Evolutionary conservation across 1,284 basidiomycete species (phyloP), one percentile per base, ranked within the genome.

Genomic region (Prillingera fragicola): DNA sequence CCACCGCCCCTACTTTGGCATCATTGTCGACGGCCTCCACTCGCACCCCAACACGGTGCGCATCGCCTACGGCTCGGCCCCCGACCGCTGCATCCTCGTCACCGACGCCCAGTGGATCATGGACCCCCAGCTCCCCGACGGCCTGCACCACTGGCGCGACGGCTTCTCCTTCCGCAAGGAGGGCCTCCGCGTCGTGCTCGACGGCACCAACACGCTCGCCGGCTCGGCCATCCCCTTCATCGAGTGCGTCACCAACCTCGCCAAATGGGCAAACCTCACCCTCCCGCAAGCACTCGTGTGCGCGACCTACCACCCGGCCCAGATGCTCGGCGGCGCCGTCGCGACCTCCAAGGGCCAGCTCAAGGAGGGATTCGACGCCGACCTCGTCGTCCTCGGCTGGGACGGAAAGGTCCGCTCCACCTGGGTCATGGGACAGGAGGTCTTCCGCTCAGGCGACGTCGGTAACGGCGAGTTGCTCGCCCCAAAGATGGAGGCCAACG

Each of bases 21-120:
- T 92, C 48, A 94, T 94, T 50, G 87, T 88, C 10, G 89, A 94
- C 63, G 89, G 89, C 1, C 81, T 89, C 45, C 89, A 94, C 66
- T 85, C 81, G 21, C 88, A 92, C 68, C 88, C 89, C 4, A 87
- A 89, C 69, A 87, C 85, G 34, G 85, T 92, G 41, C 76, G 86
- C 57, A 75, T 92, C 48, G 88, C 89, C 1, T 91, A 91, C 66
- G 80, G 81, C 27, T 79, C 84, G 1, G 82, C 83, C 57, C 83
- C 85, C 1, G 82, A 86, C 10, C 85, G 87, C 1, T 92, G 88
- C 60, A 80, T 94, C 32, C 74, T 94, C 28, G 84, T 92, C 41
- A 90, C 87, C 0, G 89, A 94, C 70, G 87, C 87, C 3, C 84
- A 87, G 81, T 84, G 84, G 57, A 83, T 89, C 56, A 76, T 94